A percentile compares a stretch with the other conserved stretches of the same genome.
Evolutionary conservation across 805 yeast genomes (phyloP).

Genomic region (Starmerella vitae): DNA sequence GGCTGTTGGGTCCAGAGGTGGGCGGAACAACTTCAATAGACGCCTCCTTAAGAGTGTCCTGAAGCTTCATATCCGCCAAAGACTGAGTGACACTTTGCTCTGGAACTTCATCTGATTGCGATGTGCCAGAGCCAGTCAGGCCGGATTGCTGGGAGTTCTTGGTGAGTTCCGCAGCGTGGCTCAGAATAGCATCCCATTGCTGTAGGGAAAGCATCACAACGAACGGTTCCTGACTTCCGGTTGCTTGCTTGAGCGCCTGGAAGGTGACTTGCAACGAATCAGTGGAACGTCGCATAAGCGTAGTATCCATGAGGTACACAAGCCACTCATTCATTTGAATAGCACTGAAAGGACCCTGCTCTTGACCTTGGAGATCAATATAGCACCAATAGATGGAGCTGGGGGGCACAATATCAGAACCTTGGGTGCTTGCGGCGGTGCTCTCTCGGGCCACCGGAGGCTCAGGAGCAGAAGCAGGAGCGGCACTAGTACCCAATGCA

Average conservation of each 20-base stretch:
- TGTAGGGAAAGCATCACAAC: conserved; percentile 21
- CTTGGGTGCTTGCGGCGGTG: too few relatives aligned
- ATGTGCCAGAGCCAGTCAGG: neutral
- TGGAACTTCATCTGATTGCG: neutral
- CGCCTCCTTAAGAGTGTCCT: neutral
- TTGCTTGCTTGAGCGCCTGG: conserved; percentile 37
- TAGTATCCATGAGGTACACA: conserved; percentile 34
- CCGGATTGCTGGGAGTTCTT: neutral
- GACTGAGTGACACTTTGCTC: too few relatives aligned
- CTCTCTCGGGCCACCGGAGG: too few relatives aligned
- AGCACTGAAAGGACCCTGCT: conserved; percentile 75
- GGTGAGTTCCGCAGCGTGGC: neutral
- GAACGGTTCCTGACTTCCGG: conserved; percentile 51
- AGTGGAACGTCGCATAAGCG: conserved; percentile 46
- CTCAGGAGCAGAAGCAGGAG: too few relatives aligned
- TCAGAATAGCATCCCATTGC: conserved; percentile 14
- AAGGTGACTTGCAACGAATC: conserved; percentile 40
- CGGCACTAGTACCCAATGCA: too few relatives aligned
- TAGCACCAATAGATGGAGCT: conserved; percentile 43
- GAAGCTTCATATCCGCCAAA: neutral
- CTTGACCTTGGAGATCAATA: conserved; percentile 52
- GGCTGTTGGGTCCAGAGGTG: neutral
- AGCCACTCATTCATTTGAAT: conserved; percentile 64
- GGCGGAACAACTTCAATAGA: neutral
- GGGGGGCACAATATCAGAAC: conserved; percentile 2